These are phyloP conservation scores for Oryza glumipatula DNA, from an alignment of 176 grass and related monocot species.

Conservation along the genomic window DNA sequence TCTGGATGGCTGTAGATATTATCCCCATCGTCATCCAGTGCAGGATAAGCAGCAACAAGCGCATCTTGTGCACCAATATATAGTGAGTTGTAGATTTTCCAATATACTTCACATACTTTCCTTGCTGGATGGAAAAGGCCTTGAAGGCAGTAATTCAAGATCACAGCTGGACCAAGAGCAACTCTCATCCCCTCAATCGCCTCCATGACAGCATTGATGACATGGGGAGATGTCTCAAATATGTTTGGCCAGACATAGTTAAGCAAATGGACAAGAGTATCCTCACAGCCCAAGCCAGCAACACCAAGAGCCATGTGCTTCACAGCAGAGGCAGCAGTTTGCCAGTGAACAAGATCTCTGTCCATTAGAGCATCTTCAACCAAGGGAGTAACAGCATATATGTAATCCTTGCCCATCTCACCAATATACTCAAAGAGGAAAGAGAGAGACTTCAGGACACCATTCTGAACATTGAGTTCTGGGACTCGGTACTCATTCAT, in stretches of 20 bases:
- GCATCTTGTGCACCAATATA: slow-evolving; percentile 94
- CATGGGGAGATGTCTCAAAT: slow-evolving; percentile 93
- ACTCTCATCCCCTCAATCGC: slow-evolving; percentile 96
- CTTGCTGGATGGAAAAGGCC: slow-evolving; percentile 95
- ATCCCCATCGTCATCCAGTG: slow-evolving; percentile 62
- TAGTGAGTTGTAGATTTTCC: slow-evolving; percentile 97
- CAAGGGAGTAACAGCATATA: slow-evolving; percentile 91
- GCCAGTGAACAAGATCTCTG: slow-evolving; percentile 89
- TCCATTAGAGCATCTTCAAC: slow-evolving; percentile 99
- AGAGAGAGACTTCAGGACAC: slow-evolving; percentile 94
- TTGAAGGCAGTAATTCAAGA: slow-evolving; percentile 96
- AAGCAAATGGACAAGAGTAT: slow-evolving; percentile 94
- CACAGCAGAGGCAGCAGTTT: slow-evolving; percentile 94
- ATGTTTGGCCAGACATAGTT: slow-evolving; percentile 97
- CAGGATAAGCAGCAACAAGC: slow-evolving; percentile 80
- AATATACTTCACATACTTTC: slow-evolving; percentile 98
- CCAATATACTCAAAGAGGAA: slow-evolving; percentile 98
- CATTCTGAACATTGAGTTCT: slow-evolving; percentile 96
- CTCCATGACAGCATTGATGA: slow-evolving; percentile 98
- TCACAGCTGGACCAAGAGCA: slow-evolving; percentile 82
- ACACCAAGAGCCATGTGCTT: slow-evolving; percentile 96
- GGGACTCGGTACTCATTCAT: slow-evolving; percentile 96
- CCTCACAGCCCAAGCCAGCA: slow-evolving; percentile 96
- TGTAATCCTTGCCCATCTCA: slow-evolving; percentile 99
- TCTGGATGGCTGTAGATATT: slow-evolving; percentile 77